These are phyloP conservation scores for Podila epigama DNA, from an alignment of 192 early-diverging fungal species.

Conservation along the genomic window DNA sequence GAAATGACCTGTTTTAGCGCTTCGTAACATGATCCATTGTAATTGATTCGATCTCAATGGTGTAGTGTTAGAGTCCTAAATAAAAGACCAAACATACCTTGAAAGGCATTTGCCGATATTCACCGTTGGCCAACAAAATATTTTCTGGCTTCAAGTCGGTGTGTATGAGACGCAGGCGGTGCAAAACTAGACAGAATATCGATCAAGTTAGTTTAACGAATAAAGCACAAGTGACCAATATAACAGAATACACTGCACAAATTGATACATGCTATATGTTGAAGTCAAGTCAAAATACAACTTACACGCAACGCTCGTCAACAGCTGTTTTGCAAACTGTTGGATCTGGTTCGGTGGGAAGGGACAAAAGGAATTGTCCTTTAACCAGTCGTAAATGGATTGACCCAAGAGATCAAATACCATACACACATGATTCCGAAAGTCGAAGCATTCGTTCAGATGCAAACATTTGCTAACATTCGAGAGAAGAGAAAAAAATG, in stretches of 20 bases:
- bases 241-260: background rate
- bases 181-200: conserved; percentile 65
- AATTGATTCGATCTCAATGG: background rate
- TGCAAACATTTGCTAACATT: conserved; percentile 85
- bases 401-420: conserved; percentile 92
- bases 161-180: conserved; percentile 86
- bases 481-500: background rate
- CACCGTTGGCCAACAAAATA: conserved; percentile 76
- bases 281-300: background rate
- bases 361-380: conserved; percentile 91
- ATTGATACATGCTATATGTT: background rate
- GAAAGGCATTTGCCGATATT: conserved; percentile 62
- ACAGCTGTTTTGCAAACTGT: conserved; percentile 83
- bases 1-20: too few species aligned
- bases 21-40: too few species aligned
- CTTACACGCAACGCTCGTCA: conserved; percentile 83
- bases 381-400: conserved; percentile 94
- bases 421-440: conserved; percentile 96
- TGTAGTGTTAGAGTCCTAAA: background rate
- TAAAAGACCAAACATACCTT: conserved; percentile 21
- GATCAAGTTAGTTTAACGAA: background rate
- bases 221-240: background rate
- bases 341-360: conserved; percentile 88
- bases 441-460: conserved; percentile 83
- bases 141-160: conserved; percentile 99